These are phyloP conservation scores for Citrullus colocynthis DNA, from an alignment of 306 rosid genomes.

Conservation along the genomic window DNA sequence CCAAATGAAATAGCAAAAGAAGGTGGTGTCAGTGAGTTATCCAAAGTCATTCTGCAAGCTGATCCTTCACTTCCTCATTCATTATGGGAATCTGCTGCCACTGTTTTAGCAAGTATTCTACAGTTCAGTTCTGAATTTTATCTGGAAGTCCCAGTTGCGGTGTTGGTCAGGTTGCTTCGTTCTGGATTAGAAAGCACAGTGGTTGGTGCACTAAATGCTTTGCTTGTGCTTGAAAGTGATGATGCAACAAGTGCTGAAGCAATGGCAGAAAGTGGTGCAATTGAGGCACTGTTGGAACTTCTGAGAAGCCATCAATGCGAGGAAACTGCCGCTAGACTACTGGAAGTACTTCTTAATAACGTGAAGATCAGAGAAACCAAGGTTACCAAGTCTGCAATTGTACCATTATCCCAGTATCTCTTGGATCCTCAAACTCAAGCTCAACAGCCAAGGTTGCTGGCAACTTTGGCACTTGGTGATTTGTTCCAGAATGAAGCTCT, in stretches of 20 bases:
- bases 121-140: slow-evolving; percentile 96
- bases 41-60: slow-evolving; percentile 84
- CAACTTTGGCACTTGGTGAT: slow-evolving; percentile 98
- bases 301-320: slow-evolving; percentile 90
- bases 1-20: slow-evolving; percentile 97
- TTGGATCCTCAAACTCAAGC: slow-evolving; percentile 98
- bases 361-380: slow-evolving; percentile 92
- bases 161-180: slow-evolving; percentile 87
- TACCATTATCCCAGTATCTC: slow-evolving; percentile 92
- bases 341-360: slow-evolving; percentile 87
- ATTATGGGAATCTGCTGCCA: slow-evolving; percentile 95
- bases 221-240: slow-evolving; percentile 90
- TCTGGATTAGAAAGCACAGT: slow-evolving; percentile 83
- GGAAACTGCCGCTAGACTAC: slow-evolving; percentile 87
- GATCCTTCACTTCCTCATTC: slow-evolving; percentile 97
- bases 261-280: slow-evolving; percentile 99
- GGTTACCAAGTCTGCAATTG: slow-evolving; percentile 76
- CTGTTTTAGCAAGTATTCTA: slow-evolving; percentile 83
- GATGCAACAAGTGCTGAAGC: slow-evolving; percentile 92
- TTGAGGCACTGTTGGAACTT: slow-evolving; percentile 96
- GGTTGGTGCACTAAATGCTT: slow-evolving; percentile 88
- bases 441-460: slow-evolving; percentile 89
- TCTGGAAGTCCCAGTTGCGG: slow-evolving; percentile 96
- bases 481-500: slow-evolving; percentile 89
- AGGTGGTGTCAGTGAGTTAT: slow-evolving; percentile 83